phyloP scores from a whole-genome alignment of 345 rosid genomes.

The Citrus inodora region DNA sequence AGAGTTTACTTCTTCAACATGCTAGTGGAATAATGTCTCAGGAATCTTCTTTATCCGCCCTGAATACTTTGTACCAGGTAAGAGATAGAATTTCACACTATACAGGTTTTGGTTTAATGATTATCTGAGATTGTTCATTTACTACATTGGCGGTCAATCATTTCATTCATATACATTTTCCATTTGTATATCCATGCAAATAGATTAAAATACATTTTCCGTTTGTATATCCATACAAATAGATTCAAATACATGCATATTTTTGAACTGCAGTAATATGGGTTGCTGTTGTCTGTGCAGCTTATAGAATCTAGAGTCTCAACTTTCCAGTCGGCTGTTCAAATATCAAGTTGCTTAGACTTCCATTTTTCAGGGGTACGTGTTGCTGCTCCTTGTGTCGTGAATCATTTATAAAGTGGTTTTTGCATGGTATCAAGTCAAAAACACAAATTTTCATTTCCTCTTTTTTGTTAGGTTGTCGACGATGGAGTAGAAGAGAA shows the following conservation, averaged over 20 bases:
- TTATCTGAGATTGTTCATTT: not conserved
- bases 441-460: not conserved
- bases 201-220: too few relatives aligned
- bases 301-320: slow-evolving; percentile 77
- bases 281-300: slow-evolving; percentile 38
- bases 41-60: slow-evolving; percentile 61
- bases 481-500: slow-evolving; percentile 55
- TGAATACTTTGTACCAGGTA: slow-evolving; percentile 92
- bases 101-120: not conserved
- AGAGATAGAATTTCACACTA: not conserved
- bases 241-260: not conserved
- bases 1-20: slow-evolving; percentile 74
- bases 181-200: too few relatives aligned
- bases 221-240: not conserved
- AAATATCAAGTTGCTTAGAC: slow-evolving; percentile 72
- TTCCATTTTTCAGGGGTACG: slow-evolving; percentile 48
- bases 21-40: slow-evolving; percentile 84
- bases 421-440: not conserved
- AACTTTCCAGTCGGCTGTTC: slow-evolving; percentile 61
- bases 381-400: not conserved
- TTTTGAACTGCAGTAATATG: not conserved
- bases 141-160: not conserved
- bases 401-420: not conserved
- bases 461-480: slow-evolving; percentile 32
- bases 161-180: not conserved